A percentile compares a stretch with the other conserved stretches of the same genome.
phyloP scores from a whole-genome alignment of 1,139 yeast genomes.

The Lodderomyces elongisporus region DNA sequence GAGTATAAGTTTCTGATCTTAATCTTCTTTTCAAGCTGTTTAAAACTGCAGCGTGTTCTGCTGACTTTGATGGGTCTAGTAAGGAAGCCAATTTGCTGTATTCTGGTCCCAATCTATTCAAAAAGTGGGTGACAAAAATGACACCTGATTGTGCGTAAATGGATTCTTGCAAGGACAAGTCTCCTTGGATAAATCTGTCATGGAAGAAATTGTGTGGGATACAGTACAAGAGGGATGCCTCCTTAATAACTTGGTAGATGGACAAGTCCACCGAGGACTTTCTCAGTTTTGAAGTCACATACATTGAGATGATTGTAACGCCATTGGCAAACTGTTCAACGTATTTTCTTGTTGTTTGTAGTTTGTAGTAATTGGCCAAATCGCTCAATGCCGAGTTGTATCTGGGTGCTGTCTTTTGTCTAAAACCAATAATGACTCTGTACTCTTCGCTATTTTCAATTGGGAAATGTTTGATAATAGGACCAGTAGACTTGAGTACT shows the following conservation, averaged over 20 bases:
- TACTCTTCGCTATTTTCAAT: constrained; percentile 74
- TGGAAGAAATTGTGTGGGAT: constrained; percentile 85
- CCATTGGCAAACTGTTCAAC: constrained; percentile 94
- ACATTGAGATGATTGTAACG: constrained; percentile 79
- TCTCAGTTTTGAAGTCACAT: constrained; percentile 56
- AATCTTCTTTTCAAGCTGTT: constrained; percentile 81
- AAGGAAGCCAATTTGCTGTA: constrained; percentile 65
- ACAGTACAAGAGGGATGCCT: constrained; percentile 87
- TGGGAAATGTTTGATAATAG: constrained; percentile 85
- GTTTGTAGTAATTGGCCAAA: constrained; percentile 83
- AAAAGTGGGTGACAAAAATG: constrained; percentile 87
- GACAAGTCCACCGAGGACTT: constrained; percentile 56
- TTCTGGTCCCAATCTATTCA: constrained; percentile 91
- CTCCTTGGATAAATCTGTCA: constrained; percentile 66
- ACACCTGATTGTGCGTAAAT: constrained; percentile 93
- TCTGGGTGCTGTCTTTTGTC: constrained; percentile 78
- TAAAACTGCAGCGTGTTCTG: constrained; percentile 70
- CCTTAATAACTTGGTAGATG: constrained; percentile 87
- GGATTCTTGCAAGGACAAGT: constrained; percentile 87
- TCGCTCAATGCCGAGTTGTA: constrained; percentile 86
- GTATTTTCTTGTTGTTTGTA: constrained; percentile 82
- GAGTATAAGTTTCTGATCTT: constrained; percentile 90
- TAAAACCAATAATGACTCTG: constrained; percentile 84
- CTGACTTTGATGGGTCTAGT: constrained; percentile 56
- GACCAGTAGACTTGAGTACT: constrained; percentile 79